These are phyloP conservation scores for Arthrobotrys conoides DNA, from an alignment of 2,329 filamentous ascomycete genomes.

Conservation along the genomic window DNA sequence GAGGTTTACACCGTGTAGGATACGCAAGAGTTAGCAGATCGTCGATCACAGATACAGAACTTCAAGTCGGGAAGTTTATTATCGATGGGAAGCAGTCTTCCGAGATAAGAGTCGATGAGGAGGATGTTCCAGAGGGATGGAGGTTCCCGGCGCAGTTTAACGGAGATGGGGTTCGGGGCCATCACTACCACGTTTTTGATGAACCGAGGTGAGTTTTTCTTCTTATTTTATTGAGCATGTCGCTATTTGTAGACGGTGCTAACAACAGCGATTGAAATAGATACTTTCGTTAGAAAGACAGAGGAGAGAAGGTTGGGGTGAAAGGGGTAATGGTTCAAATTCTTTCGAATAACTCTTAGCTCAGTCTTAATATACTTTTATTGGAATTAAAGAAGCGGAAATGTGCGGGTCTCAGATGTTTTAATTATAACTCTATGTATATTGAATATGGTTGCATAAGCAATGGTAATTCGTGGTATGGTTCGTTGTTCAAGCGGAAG, in stretches of 20 bases:
- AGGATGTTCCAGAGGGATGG: constrained; percentile 80
- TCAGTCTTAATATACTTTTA: constrained; percentile 12
- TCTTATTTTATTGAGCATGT: neutral
- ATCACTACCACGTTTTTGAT: constrained; percentile 94
- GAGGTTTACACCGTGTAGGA: constrained; percentile 84
- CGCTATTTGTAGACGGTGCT: neutral
- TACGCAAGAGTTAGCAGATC: constrained; percentile 90
- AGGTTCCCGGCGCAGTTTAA: constrained; percentile 88
- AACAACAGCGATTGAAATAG: neutral
- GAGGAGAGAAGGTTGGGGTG: neutral
- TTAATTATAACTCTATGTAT: neutral
- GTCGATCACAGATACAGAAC: constrained; percentile 96
- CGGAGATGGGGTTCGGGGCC: constrained; percentile 87
- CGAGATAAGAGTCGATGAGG: constrained; percentile 75
- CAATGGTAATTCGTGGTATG: constrained; percentile 6
- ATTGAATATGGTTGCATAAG: neutral
- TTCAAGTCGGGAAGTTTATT: constrained; percentile 94
- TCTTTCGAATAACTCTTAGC: constrained; percentile 13
- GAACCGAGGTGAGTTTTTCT: constrained; percentile 77
- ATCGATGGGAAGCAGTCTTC: constrained; percentile 80
- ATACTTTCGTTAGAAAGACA: constrained; percentile 4
- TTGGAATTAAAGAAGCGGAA: constrained; percentile 7
- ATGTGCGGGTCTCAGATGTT: neutral
- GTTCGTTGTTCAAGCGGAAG: neutral
- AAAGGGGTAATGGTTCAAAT: neutral